Evolutionary conservation across 2,329 filamentous ascomycete genomes (phyloP).

Genomic region (Ophiostoma australiae): DNA sequence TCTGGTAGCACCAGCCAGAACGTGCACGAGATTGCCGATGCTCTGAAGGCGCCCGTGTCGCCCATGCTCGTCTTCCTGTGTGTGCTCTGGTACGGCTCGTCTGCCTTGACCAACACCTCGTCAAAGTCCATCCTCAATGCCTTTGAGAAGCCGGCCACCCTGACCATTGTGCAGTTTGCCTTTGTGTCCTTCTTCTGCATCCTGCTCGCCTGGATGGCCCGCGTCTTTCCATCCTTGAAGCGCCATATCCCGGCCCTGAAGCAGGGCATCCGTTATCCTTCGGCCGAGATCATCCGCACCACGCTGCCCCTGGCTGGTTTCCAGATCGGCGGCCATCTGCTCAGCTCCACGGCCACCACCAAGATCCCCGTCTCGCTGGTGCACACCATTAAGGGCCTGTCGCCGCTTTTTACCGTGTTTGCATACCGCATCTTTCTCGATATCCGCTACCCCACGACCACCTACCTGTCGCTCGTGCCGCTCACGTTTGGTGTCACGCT

Average conservation of each 20-base stretch:
- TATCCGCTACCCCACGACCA: constrained; percentile 79
- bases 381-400: constrained; percentile 97
- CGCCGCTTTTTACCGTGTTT: constrained; percentile 88
- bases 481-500: constrained; percentile 92
- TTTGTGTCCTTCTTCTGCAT: constrained; percentile 89
- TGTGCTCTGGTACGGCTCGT: constrained; percentile 89
- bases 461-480: constrained; percentile 84
- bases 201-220: constrained; percentile 69
- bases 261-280: constrained; percentile 76
- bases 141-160: constrained; percentile 82
- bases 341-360: constrained; percentile 88
- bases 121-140: constrained; percentile 95
- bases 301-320: constrained; percentile 90
- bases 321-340: constrained; percentile 86
- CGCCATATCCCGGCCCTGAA: constrained; percentile 71
- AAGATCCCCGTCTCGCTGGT: constrained; percentile 95
- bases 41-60: constrained; percentile 83
- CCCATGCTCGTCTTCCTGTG: constrained; percentile 82
- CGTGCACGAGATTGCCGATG: constrained; percentile 87
- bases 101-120: constrained; percentile 92
- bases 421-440: constrained; percentile 87
- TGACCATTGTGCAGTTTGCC: constrained; percentile 89
- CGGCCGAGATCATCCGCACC: constrained; percentile 73
- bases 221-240: constrained; percentile 65
- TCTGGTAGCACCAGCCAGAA: constrained; percentile 87